Conservation (phyloP, 495 filamentous ascomycete genomes). For the Trypethelium eluteriae region DNA sequence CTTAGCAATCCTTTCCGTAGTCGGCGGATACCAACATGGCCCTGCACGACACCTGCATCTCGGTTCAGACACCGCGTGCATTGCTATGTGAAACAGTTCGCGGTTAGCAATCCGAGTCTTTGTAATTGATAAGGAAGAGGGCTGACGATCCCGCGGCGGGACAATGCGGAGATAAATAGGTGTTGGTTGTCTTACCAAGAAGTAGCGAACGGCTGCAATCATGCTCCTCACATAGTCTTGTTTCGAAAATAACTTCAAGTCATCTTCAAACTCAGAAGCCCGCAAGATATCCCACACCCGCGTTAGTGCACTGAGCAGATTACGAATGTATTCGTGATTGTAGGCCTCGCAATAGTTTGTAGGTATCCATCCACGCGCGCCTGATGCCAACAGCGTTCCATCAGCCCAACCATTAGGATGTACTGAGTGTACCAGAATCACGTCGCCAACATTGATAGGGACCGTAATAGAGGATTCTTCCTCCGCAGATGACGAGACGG, state of each 20-base stretch:
- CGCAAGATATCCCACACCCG: conserved; percentile 89
- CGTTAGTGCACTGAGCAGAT: conserved; percentile 75
- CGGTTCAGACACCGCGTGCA: conserved; percentile 78
- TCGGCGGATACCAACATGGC: conserved; percentile 66
- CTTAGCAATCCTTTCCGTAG: conserved; percentile 79
- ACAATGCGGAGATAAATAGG: background rate
- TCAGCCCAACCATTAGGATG: conserved; percentile 99
- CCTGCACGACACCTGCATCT: conserved; percentile 64
- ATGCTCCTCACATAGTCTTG: conserved; percentile 87
- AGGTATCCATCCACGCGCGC: conserved; percentile 89
- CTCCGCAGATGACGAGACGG: conserved; percentile 61
- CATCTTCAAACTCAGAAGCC: conserved; percentile 54
- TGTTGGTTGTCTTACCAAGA: conserved; percentile 59
- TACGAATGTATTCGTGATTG: conserved; percentile 75
- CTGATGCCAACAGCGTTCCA: conserved; percentile 83
- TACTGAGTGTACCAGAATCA: conserved; percentile 91
- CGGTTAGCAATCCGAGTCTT: background rate
- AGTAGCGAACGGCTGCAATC: conserved; percentile 83
- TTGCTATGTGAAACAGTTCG: conserved; percentile 49
- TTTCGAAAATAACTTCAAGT: conserved; percentile 64
- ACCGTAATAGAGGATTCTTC: conserved; percentile 57
- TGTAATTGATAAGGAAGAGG: background rate
- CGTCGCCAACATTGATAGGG: conserved; percentile 79
- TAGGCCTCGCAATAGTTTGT: conserved; percentile 98
- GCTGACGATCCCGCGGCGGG: background rate